phyloP scores from a whole-genome alignment of 768 basidiomycete genomes.

The Psilocybe cubensis region DNA sequence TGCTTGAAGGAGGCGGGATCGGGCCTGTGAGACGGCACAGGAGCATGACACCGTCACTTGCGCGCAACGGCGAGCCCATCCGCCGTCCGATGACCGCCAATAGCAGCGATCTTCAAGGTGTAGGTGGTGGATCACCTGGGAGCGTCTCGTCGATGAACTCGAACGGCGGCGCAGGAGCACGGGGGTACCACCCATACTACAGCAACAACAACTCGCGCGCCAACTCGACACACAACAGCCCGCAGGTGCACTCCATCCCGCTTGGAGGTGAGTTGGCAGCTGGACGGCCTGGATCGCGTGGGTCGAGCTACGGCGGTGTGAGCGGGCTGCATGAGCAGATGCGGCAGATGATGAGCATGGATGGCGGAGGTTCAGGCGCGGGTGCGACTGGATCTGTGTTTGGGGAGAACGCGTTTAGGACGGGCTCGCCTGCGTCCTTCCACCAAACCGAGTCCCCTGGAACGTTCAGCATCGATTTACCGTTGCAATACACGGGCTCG shows the following conservation, averaged over 20 bases:
- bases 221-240: conserved; percentile 49
- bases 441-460: conserved; percentile 43
- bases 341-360: conserved; percentile 44
- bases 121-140: conserved; percentile 35
- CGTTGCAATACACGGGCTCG: conserved; percentile 24
- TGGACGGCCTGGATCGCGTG: conserved; percentile 38
- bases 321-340: conserved; percentile 46
- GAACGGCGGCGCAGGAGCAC: conserved; percentile 28
- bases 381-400: conserved; percentile 18
- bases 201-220: conserved; percentile 41
- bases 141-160: conserved; percentile 34
- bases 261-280: conserved; percentile 27
- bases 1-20: conserved; percentile 45
- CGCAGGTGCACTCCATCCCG: conserved; percentile 43
- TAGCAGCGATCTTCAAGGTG: conserved; percentile 38
- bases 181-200: conserved; percentile 62
- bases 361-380: conserved; percentile 9
- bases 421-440: conserved; percentile 45
- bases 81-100: conserved; percentile 52
- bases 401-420: conserved; percentile 40
- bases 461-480: conserved; percentile 40
- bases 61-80: conserved; percentile 53
- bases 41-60: conserved; percentile 75
- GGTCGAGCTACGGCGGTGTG: conserved; percentile 36
- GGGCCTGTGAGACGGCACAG: conserved; percentile 73